Evolutionary conservation across 2,329 filamentous ascomycete species (phyloP).

Genomic region (Leptodontidium sp.): DNA sequence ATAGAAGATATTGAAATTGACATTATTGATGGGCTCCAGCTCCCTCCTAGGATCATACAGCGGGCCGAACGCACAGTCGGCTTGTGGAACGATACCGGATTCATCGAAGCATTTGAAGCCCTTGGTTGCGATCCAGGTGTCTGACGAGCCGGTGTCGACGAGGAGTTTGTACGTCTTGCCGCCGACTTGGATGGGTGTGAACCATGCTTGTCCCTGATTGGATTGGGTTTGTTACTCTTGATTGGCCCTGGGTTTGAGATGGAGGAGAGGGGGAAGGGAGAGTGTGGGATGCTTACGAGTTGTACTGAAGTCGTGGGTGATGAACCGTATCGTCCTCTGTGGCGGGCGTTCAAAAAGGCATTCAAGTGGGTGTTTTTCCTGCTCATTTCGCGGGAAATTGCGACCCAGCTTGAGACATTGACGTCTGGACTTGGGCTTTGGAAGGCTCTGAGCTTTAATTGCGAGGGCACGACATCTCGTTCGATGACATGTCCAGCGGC

Average conservation of each 20-base stretch:
- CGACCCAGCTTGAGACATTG: slow-evolving; percentile 15
- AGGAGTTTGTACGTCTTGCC: slow-evolving; percentile 34
- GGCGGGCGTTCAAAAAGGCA: too few relatives aligned
- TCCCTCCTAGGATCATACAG: slow-evolving; percentile 40
- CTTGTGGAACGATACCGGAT: slow-evolving; percentile 16
- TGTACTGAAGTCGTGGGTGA: too few relatives aligned
- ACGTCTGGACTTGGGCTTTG: slow-evolving; percentile 12
- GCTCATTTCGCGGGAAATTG: background rate
- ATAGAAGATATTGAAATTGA: slow-evolving; percentile 55
- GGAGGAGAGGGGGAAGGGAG: too few relatives aligned
- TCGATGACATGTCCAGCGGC: background rate
- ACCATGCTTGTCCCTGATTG: slow-evolving; percentile 10
- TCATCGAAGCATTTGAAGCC: slow-evolving; percentile 49
- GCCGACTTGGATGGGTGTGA: slow-evolving; percentile 10
- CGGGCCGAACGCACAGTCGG: slow-evolving; percentile 32
- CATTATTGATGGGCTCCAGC: slow-evolving; percentile 49
- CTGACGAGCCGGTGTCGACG: slow-evolving; percentile 57
- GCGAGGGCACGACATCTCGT: too few relatives aligned
- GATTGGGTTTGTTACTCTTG: background rate
- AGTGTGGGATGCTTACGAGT: background rate
- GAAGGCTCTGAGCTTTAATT: background rate
- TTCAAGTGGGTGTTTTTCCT: too few relatives aligned
- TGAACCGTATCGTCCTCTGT: too few relatives aligned
- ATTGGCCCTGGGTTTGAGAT: too few relatives aligned
- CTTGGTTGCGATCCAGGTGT: slow-evolving; percentile 53